Base-by-base conservation (phyloP, 441 rosid genomes). In the Brassica balearica region DNA sequence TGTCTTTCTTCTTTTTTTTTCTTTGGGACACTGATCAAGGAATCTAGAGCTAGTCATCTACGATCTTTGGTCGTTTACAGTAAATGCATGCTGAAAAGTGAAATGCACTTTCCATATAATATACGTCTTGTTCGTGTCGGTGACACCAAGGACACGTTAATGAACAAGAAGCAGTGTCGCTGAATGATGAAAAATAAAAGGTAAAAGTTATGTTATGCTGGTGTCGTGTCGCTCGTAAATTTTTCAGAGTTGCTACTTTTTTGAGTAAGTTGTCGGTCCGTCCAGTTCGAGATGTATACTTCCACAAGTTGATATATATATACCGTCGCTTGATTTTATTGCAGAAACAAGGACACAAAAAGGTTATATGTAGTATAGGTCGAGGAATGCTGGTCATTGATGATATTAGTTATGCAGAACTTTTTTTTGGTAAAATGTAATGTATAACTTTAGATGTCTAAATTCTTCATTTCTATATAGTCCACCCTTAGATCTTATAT, bases 81-180 rank as follows among this genome's bases (percentile, higher is more conserved):
- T 79, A 74, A 62, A 68, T 79, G 67, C 75, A 79, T 79, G 82
- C 74, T 78, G 62, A 66, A 68, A 73, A 68, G 74, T 61, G 60
- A 78, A 66, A 73, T 65, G 38, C 66, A 68, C 71, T 79, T 73
- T 79, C 25, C 36, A 56, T 77, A 41, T 56, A 27, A 19, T 19
- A 8, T 72, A 65, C 29, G 36, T 55, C 53, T 77, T 53, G 71
- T 71, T 77, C 68, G 51, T 66, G 81, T 72, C 73, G 77, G 77
- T 77, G 77, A 65, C 59, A 56, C 65, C 59, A 19, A 55, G 23
- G 59, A 56, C 75, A 77, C 68, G 71, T 70, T 38, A 34, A 53
- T 70, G 41, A 62, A 34, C 80, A 22, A 76, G 51, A 62, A 76
- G 65, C 64, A 69, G 38, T 38, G 27, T 53, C 63, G 65, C 22